A percentile compares a stretch with the other conserved stretches of the same genome.
These are phyloP conservation scores for Thozetella sp. DNA, from an alignment of 495 filamentous ascomycete genomes.

Conservation along the genomic window DNA sequence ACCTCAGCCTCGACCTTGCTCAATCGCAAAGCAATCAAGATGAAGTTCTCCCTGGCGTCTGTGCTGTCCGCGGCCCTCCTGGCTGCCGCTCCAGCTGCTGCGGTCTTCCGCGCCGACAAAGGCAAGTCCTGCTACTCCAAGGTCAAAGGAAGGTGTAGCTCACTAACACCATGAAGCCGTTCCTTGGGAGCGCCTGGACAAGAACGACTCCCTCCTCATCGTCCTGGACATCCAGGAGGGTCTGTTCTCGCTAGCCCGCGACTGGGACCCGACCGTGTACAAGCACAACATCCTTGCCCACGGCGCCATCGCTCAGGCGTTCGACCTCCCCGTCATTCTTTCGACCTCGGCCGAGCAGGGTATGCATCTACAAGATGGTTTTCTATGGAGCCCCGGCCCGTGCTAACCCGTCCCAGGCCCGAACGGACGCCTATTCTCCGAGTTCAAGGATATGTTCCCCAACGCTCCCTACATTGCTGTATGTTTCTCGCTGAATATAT, in stretches of 20 bases:
- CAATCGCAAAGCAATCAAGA: too few relatives aligned
- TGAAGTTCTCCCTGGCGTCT: not conserved
- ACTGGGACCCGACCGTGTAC: conserved; percentile 63
- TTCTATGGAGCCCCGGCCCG: not conserved
- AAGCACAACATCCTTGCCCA: conserved; percentile 71
- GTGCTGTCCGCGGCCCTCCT: not conserved
- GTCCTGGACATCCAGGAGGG: conserved; percentile 76
- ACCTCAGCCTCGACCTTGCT: too few relatives aligned
- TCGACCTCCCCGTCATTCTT: conserved; percentile 70
- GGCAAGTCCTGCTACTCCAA: not conserved
- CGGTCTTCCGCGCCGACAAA: not conserved
- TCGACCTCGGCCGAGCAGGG: conserved; percentile 66
- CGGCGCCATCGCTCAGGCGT: conserved; percentile 65
- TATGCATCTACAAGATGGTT: conserved; percentile 10
- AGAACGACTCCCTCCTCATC: conserved; percentile 47
- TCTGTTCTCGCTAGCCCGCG: conserved; percentile 64
- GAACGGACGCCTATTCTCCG: conserved; percentile 72
- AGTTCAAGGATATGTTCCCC: conserved; percentile 70
- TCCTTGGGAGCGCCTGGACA: not conserved
- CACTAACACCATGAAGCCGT: not conserved
- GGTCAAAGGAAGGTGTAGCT: not conserved
- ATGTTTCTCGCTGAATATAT: not conserved
- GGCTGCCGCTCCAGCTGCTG: not conserved
- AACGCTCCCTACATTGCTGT: conserved; percentile 59
- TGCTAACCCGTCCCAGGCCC: conserved; percentile 40